Conservation (phyloP, 2,329 filamentous ascomycete genomes). For the Diaporthe velutina region DNA sequence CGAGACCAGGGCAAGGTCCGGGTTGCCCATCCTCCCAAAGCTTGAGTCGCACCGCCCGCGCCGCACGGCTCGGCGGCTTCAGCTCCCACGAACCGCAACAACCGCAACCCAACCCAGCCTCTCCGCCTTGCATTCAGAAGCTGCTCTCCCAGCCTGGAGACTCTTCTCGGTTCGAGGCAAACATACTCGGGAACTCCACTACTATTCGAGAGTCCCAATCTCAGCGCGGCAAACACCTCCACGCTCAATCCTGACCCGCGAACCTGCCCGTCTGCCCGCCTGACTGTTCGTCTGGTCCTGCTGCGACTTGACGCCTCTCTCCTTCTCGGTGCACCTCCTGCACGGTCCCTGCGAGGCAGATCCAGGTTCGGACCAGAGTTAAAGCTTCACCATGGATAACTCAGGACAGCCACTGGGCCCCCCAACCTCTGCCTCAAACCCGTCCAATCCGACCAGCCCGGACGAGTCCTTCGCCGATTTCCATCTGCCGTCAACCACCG, state of each 20-base stretch:
- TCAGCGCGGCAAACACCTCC: neutral
- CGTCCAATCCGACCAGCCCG: slow-evolving; percentile 42
- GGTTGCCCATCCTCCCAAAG: slow-evolving; percentile 14
- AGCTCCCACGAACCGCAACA: neutral
- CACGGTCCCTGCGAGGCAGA: neutral
- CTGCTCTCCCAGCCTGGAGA: neutral
- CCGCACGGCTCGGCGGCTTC: neutral
- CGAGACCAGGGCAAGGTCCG: slow-evolving; percentile 25
- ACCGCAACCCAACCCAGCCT: neutral
- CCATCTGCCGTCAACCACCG: slow-evolving; percentile 18
- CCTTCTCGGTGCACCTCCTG: slow-evolving; percentile 3
- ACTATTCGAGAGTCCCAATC: neutral
- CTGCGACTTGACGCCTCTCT: neutral
- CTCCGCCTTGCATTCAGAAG: neutral
- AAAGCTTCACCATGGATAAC: slow-evolving; percentile 35
- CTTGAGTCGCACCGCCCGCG: slow-evolving; percentile 10
- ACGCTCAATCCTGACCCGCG: neutral
- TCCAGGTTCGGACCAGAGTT: neutral
- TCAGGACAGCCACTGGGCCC: slow-evolving; percentile 31
- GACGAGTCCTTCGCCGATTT: slow-evolving; percentile 48
- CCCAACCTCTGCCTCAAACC: slow-evolving; percentile 33
- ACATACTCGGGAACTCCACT: neutral
- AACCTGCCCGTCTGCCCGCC: neutral
- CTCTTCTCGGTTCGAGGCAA: neutral
- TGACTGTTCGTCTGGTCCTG: slow-evolving; percentile 10